A percentile compares a stretch with the other conserved stretches of the same genome.
Conservation (phyloP, 192 early-diverging fungal species). For the Gigaspora rosea region DNA sequence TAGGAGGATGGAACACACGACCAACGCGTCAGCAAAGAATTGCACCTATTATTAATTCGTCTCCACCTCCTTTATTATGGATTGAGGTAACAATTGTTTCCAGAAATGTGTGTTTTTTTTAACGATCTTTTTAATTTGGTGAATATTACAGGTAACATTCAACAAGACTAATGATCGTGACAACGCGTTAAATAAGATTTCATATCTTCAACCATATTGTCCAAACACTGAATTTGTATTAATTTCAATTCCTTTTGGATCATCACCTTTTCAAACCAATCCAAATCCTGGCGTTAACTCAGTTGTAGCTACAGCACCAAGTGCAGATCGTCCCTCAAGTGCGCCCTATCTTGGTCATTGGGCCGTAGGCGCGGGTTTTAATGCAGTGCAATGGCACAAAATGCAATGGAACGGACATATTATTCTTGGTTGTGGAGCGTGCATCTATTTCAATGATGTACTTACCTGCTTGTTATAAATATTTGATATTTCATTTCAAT, state of each 20-base stretch:
- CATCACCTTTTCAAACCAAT: neutral
- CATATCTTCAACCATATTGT: too few species aligned
- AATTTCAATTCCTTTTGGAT: neutral
- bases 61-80: too few species aligned
- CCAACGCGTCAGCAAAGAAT: neutral
- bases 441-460: conserved; percentile 3
- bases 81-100: too few species aligned
- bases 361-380: neutral
- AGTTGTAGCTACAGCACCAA: neutral
- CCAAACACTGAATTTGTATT: neutral
- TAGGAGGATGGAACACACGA: neutral
- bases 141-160: too few species aligned
- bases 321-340: neutral
- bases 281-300: neutral
- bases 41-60: too few species aligned
- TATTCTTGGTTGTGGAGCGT: neutral
- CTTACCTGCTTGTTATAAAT: neutral
- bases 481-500: too few species aligned
- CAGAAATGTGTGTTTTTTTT: too few species aligned
- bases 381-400: conserved; percentile 4
- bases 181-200: too few species aligned
- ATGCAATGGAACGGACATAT: neutral
- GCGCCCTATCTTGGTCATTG: conserved; percentile 8
- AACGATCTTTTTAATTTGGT: too few species aligned
- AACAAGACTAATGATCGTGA: neutral